Conservation (phyloP, 805 yeast species). For the Yamadazyma insecticola region DNA sequence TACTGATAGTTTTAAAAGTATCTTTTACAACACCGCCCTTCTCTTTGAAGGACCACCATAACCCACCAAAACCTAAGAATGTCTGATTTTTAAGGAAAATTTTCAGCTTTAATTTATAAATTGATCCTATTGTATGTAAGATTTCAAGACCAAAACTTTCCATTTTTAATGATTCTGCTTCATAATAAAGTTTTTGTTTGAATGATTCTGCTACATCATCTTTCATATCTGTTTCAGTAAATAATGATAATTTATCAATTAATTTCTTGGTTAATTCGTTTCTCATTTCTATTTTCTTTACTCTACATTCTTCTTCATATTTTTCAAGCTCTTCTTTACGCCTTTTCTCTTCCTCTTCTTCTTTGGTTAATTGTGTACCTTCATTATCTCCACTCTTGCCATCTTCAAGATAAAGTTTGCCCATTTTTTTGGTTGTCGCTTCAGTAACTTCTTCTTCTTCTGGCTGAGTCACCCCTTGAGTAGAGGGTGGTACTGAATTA, state of each 20-base stretch:
- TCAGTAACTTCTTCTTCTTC: constrained; percentile 6
- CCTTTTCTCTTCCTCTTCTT: constrained; percentile 37
- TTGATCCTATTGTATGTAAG: constrained; percentile 68
- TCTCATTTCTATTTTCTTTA: constrained; percentile 62
- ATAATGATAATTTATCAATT: constrained; percentile 38
- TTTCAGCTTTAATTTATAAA: constrained; percentile 61
- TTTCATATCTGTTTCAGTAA: constrained; percentile 41
- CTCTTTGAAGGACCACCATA: constrained; percentile 65
- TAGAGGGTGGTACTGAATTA: too few species aligned
- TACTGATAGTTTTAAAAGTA: constrained; percentile 63
- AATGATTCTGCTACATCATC: constrained; percentile 47
- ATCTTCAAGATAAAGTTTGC: constrained; percentile 1
- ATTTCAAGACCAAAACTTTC: constrained; percentile 85
- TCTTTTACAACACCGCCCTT: constrained; percentile 71
- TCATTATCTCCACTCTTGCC: constrained; percentile 5
- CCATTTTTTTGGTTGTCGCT: constrained; percentile 2
- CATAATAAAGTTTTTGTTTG: constrained; percentile 61
- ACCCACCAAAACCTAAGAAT: constrained; percentile 63
- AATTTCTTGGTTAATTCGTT: constrained; percentile 58
- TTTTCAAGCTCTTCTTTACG: constrained; percentile 51
- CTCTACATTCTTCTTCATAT: constrained; percentile 72
- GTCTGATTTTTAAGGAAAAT: constrained; percentile 62
- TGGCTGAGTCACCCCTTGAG: too few species aligned
- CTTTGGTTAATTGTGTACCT: constrained; percentile 22
- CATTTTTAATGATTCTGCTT: constrained; percentile 77